A percentile compares a stretch with the other conserved stretches of the same genome.
Conservation (phyloP, 495 filamentous ascomycete genomes). For the Aspergillus taichungensis region DNA sequence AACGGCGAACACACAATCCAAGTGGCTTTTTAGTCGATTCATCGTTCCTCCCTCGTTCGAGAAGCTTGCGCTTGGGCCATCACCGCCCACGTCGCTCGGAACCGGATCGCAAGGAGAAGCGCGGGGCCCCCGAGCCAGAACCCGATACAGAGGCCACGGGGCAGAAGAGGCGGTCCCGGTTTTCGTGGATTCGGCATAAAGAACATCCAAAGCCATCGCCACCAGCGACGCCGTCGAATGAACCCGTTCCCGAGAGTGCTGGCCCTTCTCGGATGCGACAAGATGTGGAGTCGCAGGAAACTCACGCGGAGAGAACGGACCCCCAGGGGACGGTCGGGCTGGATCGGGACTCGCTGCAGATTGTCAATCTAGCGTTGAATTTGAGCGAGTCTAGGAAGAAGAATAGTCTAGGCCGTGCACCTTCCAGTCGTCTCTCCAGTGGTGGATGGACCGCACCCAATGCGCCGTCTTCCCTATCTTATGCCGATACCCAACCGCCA, state of each 20-base stretch:
- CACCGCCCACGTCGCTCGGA: conserved; percentile 22
- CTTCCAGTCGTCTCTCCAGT: conserved; percentile 25
- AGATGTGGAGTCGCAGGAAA: conserved; percentile 2
- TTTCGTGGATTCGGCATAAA: conserved; percentile 31
- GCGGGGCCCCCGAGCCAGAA: conserved; percentile 23
- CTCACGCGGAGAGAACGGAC: conserved; percentile 4
- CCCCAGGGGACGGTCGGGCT: conserved; percentile 27
- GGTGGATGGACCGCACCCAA: conserved; percentile 44
- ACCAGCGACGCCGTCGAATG: conserved; percentile 3
- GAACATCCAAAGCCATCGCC: conserved; percentile 15
- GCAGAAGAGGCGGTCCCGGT: conserved; percentile 33
- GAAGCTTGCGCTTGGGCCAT: conserved; percentile 16
- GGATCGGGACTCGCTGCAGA: conserved; percentile 72
- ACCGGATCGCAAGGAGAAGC: conserved; percentile 21
- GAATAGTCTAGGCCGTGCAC: conserved; percentile 22
- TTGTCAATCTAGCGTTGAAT: conserved; percentile 83
- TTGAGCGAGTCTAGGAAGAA: conserved; percentile 74
- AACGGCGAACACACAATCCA: conserved; percentile 29
- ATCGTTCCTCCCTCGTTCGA: conserved; percentile 22
- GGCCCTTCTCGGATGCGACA: background rate
- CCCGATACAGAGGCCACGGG: conserved; percentile 23
- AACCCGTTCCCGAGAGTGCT: background rate
- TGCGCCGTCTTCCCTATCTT: conserved; percentile 39
- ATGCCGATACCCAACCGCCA: conserved; percentile 13
- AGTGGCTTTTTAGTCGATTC: conserved; percentile 41